Evolutionary conservation across 2,329 filamentous ascomycete species (phyloP), one percentile per base, ranked within the genome.

Genomic region (Colletotrichum cordylinicola): DNA sequence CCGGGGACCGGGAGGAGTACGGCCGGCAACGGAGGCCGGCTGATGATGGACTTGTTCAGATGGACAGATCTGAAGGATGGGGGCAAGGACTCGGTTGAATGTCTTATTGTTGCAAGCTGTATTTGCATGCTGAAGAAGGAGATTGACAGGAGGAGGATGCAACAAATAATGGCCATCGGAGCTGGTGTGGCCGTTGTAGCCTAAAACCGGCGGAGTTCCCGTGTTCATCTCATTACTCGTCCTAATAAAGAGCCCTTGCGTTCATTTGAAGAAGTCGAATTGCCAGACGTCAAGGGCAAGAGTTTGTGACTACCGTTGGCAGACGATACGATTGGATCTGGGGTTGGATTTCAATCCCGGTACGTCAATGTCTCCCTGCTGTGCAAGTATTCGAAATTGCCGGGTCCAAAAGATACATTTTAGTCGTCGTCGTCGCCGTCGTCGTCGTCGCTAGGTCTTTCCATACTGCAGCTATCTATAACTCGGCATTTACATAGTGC

Each of bases 61-160:
- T 86, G 85, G 83, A 74, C 72, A 29, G 84, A 80, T 9, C 43
- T 71, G 4, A 86, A 85, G 79, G 82, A 79, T 8, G 82, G 84
- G 60, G 78, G 70, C 4, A 79, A 79, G 64, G 82, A 90, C 79
- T 81, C 89, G 74, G 84, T 84, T 16, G 85, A 90, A 79, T 83
- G 87, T n/a, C 77, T 93, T 24, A 85, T 90, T 12, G 86, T 93
- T 21, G 87, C 88, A 58, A 92, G 89, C 18, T 91, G 88, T 74
- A 78, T 93, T 72, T 82, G 88, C 18, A 92, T 94, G 91, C 81
- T 93, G 78, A 93, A 93, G 88, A 91, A 90, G 82, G 92, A 93
- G 86, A 84, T 92, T 66, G 92, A 93, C 81, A 84, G 91, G 56
- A 84, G 90, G 77, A 85, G 90, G 74, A 80, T 85, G 75, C 82